phyloP scores from a whole-genome alignment of 2,329 filamentous ascomycete genomes.

The Phaeosphaeriaceae sp. region DNA sequence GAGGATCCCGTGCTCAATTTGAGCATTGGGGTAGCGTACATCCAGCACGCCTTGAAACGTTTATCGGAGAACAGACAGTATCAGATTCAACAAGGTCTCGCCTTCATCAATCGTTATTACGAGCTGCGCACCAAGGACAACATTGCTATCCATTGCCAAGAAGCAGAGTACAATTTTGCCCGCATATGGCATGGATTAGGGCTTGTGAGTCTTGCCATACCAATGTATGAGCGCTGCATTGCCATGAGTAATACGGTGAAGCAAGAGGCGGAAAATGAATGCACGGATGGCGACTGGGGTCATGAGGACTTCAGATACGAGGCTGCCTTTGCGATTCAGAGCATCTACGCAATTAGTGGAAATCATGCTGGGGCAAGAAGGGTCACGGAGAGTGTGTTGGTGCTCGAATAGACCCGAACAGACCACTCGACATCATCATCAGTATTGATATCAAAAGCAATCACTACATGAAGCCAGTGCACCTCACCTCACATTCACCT shows the following conservation, averaged over 20 bases:
- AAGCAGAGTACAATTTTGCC: constrained; percentile 83
- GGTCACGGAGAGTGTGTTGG: constrained; percentile 66
- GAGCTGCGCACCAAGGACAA: constrained; percentile 60
- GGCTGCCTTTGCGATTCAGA: constrained; percentile 77
- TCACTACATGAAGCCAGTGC: too few species aligned
- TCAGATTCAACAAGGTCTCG: constrained; percentile 82
- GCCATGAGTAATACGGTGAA: constrained; percentile 56
- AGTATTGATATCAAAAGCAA: too few species aligned
- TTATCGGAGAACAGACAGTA: constrained; percentile 91
- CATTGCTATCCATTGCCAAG: constrained; percentile 64
- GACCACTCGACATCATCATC: not conserved
- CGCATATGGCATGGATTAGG: constrained; percentile 79
- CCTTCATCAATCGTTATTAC: constrained; percentile 80
- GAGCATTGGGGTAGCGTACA: constrained; percentile 76
- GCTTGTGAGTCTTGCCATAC: constrained; percentile 73
- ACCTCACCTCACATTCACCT: too few species aligned
- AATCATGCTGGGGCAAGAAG: constrained; percentile 67
- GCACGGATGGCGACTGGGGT: constrained; percentile 46
- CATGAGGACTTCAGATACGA: constrained; percentile 70
- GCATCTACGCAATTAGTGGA: constrained; percentile 70
- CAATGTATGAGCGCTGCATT: constrained; percentile 72
- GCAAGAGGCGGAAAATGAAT: constrained; percentile 21
- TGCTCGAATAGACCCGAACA: constrained; percentile 43
- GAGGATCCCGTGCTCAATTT: constrained; percentile 81
- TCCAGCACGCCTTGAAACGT: constrained; percentile 88